Base-by-base conservation (phyloP, 1,139 yeast genomes). In the Suhomyces ambrosiae region DNA sequence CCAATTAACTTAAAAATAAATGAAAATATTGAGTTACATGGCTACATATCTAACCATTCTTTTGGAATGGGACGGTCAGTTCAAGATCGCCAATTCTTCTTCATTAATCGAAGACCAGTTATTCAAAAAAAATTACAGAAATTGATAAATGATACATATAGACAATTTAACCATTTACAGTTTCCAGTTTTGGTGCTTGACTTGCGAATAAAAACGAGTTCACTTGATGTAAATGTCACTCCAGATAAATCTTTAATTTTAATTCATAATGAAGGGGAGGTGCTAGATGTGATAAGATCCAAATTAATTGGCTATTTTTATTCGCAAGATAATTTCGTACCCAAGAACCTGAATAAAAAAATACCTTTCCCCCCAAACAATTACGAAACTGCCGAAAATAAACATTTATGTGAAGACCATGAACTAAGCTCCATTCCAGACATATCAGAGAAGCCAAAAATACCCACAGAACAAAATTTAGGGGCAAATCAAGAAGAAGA, bases 171-270 rank as follows among this genome's bases (percentile, higher is more conserved):
- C 50, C 75, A 79, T 48, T 69, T 81, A 4, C 96, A 89, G 53
- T 72, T 57, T 38, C 98, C 98, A 0, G 76, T 79, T n/a, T 70
- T 86, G 35, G 65, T 89, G 1, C 53, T 87, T 2, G 73, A 94
- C 56, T 49, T 92, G 23, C 53, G 55, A 7, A 58, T 88, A 9
- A 71, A 74, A 30, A 70, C 84, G 0, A 53, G 58, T 15, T 64
- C 69, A 15, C 59, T 86, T 24, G 99, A 92, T 61, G 73, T 92
- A 13, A 92, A 92, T 59, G 84, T 94, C 1, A 82, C 96, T 0
- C 98, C 98, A 0, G 97, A 92, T 55, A 92, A 92, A 55, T 68
- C 94, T 32, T 76, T 80, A 3, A 70, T 92, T 2, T 54, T 87
- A 48, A 56, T 92, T 1, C 90, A 84, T 40, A 71, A 79, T 44